Conservation (phyloP, 495 filamentous ascomycete species). For the Lentithecium fluviatile region DNA sequence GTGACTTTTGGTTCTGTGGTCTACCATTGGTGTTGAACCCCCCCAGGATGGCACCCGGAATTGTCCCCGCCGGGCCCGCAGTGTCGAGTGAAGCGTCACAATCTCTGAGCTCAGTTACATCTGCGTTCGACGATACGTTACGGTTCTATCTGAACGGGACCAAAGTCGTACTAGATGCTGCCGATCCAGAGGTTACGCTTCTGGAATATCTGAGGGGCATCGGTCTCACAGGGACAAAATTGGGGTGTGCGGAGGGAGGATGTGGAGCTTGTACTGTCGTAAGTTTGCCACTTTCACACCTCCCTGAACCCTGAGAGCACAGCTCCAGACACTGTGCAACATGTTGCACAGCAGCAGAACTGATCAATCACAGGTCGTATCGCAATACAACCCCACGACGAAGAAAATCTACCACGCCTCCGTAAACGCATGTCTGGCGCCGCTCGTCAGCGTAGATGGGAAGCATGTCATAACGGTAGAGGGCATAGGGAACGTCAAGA, state of each 20-base stretch:
- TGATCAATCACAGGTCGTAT: conserved; percentile 62
- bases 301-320: not conserved
- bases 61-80: conserved; percentile 48
- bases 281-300: conserved; percentile 32
- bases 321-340: too few relatives aligned
- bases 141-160: conserved; percentile 95
- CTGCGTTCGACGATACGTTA: conserved; percentile 58
- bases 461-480: conserved; percentile 99
- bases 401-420: conserved; percentile 86
- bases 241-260: conserved; percentile 88
- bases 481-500: conserved; percentile 87
- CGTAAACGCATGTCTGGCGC: conserved; percentile 92
- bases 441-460: conserved; percentile 86
- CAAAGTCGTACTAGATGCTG: conserved; percentile 72
- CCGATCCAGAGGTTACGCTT: conserved; percentile 88
- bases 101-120: conserved; percentile 57
- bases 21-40: not conserved
- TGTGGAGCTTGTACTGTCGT: conserved; percentile 97
- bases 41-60: conserved; percentile 59
- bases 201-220: conserved; percentile 89
- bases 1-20: not conserved
- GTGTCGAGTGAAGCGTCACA: conserved; percentile 47
- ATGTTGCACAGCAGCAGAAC: not conserved
- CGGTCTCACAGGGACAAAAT: conserved; percentile 67
- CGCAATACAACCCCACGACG: conserved; percentile 88